These are phyloP conservation scores for Aspergillus kassunensis DNA, from an alignment of 495 filamentous ascomycete species.

Conservation along the genomic window DNA sequence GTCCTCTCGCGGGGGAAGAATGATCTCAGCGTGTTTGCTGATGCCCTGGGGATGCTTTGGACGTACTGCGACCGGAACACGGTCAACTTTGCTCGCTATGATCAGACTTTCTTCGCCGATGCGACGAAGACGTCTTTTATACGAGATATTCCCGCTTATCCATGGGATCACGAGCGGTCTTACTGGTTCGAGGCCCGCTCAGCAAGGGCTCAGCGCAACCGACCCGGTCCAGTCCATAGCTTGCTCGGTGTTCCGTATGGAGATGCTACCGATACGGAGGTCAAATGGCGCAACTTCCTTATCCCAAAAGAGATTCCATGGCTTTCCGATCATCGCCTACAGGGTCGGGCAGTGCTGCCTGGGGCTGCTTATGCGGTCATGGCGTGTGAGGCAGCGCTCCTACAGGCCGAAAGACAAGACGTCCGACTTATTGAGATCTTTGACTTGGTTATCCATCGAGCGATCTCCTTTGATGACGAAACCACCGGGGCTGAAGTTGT, in stretches of 20 bases:
- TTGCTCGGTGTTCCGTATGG: neutral
- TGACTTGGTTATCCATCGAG: neutral
- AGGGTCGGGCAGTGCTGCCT: no score
- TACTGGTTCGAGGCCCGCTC: conserved; percentile 2
- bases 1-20: conserved; percentile 26
- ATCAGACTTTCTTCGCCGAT: neutral
- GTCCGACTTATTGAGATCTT: neutral
- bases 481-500: neutral
- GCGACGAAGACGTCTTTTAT: no score
- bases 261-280: neutral
- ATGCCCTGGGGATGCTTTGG: conserved; percentile 47
- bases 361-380: no score
- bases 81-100: conserved; percentile 4
- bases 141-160: neutral
- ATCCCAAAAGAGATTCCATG: no score
- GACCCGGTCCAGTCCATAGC: neutral
- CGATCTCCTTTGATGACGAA: neutral
- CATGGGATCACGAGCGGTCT: neutral
- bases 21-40: conserved; percentile 32
- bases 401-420: neutral
- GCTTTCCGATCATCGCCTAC: no score
- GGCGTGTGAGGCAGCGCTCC: neutral
- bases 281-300: neutral
- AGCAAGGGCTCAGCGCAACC: neutral
- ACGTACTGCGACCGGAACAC: conserved; percentile 24